Base-by-base conservation (phyloP, 306 rosid species). In the Potentilla sterilis region DNA sequence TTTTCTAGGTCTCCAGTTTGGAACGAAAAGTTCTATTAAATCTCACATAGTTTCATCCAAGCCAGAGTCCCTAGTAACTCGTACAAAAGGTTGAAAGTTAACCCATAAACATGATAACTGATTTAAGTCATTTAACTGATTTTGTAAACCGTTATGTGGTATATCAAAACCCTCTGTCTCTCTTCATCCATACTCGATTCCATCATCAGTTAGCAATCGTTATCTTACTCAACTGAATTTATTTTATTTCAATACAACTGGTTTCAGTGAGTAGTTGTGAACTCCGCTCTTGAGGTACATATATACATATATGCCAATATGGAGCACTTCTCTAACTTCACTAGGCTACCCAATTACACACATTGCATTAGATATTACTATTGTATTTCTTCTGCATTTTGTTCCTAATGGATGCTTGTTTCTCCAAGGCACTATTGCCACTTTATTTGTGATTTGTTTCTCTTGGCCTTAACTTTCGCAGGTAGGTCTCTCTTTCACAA, bases 401-500 rank as follows among this genome's bases (percentile, higher is more conserved):
- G 42, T 62, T 62, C 37, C 14, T 18, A 12, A 28, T 54, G 61
- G 13, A 32, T 4, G 47, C 32, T 32, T 43, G 19, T 15, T 44
- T 62, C 44, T 34, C 28, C 67, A 57, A n/a, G 62, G 74, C 67
- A 42, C 37, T 11, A n/a, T 67, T 24, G 52, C 41, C 52, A 21
- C 51, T 55, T 54, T 55, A 38, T 57, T 19, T 18, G 34, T 16
- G 24, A 7, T 32, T 32, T 74, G 4, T 18, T 14, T 74, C 22
- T n/a, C 35, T 28, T 34, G 24, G 7, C 22, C 46, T 12, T n/a
- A 1, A 48, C 15, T n/a, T 64, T 75, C 37, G 44, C 18, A 10
- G 43, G 9, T 19, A 10, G 43, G 9, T 19, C 2, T 24, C 41
- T 24, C 15, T 22, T 74, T 89, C 88, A 90, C 42, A 12, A 43